Conservation (phyloP, 495 filamentous ascomycete species). For the Xanthoparmelia taractica region DNA sequence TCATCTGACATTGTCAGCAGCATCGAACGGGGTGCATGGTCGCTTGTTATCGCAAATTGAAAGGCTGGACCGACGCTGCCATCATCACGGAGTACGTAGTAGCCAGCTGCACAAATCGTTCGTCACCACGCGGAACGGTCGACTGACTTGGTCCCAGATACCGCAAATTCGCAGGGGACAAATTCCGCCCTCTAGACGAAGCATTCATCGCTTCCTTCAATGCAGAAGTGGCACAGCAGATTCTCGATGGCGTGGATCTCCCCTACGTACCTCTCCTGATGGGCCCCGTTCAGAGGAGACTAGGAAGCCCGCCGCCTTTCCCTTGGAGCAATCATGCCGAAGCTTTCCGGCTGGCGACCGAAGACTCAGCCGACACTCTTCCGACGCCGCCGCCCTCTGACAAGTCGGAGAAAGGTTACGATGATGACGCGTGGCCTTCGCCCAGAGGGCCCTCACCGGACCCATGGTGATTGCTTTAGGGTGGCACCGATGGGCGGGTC, state of each 20-base stretch:
- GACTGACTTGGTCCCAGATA: conserved; percentile 8
- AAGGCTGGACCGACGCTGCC: conserved; percentile 48
- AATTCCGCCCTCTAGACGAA: conserved; percentile 48
- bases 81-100: conserved; percentile 57
- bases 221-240: background rate
- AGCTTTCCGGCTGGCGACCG: background rate
- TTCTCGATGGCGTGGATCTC: background rate
- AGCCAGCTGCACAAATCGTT: background rate
- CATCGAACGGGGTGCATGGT: conserved; percentile 81
- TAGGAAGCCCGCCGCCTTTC: background rate
- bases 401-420: conserved; percentile 6
- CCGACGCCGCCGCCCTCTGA: conserved; percentile 14
- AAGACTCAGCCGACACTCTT: conserved; percentile 5
- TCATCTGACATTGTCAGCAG: conserved; percentile 30
- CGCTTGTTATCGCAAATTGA: conserved; percentile 58
- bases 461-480: background rate
- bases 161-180: conserved; percentile 54
- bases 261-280: conserved; percentile 1
- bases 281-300: background rate
- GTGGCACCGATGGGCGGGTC: no score
- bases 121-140: no score
- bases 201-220: conserved; percentile 43
- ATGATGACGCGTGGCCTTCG: conserved; percentile 6
- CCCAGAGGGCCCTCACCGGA: conserved; percentile 1
- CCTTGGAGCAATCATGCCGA: background rate